Evolutionary conservation across 495 filamentous ascomycete genomes (phyloP).

Genomic region (Lepraria neglecta): DNA sequence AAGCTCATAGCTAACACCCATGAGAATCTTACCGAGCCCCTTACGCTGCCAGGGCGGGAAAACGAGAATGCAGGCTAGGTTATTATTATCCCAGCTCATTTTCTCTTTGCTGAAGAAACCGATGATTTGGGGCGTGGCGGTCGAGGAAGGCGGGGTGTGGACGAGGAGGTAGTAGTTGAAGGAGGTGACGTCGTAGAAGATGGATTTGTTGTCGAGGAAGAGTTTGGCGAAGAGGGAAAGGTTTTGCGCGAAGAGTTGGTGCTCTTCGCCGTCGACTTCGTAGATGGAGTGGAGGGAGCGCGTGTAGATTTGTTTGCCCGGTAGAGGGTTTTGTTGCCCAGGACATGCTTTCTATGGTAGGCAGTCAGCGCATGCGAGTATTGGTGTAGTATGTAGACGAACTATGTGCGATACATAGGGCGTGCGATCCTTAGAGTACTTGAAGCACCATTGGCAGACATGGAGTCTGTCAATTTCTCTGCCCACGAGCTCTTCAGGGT

Average conservation of each 20-base stretch:
- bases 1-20: constrained; percentile 89
- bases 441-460: constrained; percentile 90
- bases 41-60: constrained; percentile 94
- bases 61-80: constrained; percentile 91
- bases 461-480: constrained; percentile 62
- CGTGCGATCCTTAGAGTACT: constrained; percentile 70
- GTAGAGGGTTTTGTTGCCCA: constrained; percentile 28
- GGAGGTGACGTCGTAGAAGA: constrained; percentile 92
- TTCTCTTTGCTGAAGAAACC: constrained; percentile 99
- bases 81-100: constrained; percentile 97
- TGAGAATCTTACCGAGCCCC: constrained; percentile 81
- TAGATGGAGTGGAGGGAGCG: constrained; percentile 64
- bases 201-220: constrained; percentile 95
- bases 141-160: constrained; percentile 42
- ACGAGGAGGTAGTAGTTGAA: constrained; percentile 94
- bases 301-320: constrained; percentile 49
- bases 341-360: constrained; percentile 41
- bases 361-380: constrained; percentile 37
- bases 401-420: constrained; percentile 51
- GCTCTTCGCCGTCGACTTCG: constrained; percentile 82
- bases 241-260: constrained; percentile 90
- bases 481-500: constrained; percentile 69
- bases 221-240: constrained; percentile 95
- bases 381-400: constrained; percentile 33
- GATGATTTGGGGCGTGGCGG: constrained; percentile 52